Evolutionary conservation across 2,329 filamentous ascomycete genomes (phyloP).

Genomic region (Paraconiothyrium brasiliense): DNA sequence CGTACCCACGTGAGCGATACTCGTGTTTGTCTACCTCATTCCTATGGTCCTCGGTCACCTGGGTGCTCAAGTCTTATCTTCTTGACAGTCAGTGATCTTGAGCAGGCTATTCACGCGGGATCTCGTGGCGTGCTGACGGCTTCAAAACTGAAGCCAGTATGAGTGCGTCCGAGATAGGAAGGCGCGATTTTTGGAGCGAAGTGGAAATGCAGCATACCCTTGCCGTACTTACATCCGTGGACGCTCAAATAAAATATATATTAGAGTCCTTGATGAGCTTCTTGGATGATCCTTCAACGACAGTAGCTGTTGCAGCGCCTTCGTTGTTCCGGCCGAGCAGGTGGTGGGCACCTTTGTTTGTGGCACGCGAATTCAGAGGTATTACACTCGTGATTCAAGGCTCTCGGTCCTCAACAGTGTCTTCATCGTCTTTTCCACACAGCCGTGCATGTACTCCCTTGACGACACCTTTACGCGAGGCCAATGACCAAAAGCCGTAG

Average conservation of each 20-base stretch:
- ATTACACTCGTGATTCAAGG: not conserved
- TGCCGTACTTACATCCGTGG: not conserved
- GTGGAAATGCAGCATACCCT: not conserved
- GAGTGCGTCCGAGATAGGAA: not conserved
- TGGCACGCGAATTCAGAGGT: not conserved
- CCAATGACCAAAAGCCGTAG: not conserved
- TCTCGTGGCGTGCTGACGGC: not conserved
- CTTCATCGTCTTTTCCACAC: not conserved
- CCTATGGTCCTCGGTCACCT: not conserved
- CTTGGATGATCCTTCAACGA: not conserved
- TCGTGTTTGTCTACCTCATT: not conserved
- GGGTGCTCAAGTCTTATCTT: not conserved
- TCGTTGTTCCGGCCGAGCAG: not conserved
- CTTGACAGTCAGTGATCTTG: not conserved
- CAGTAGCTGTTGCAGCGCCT: not conserved
- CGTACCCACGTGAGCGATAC: not conserved
- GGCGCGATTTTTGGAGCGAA: not conserved
- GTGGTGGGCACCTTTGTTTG: not conserved
- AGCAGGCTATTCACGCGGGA: not conserved
- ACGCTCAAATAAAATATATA: not conserved
- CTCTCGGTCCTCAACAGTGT: not conserved
- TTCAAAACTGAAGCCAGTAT: not conserved
- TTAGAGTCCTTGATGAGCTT: not conserved
- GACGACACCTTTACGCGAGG: not conserved
- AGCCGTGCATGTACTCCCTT: not conserved